A percentile compares a stretch with the other conserved stretches of the same genome.
Evolutionary conservation across 768 basidiomycete species (phyloP).

Genomic region (Serendipita sp.): DNA sequence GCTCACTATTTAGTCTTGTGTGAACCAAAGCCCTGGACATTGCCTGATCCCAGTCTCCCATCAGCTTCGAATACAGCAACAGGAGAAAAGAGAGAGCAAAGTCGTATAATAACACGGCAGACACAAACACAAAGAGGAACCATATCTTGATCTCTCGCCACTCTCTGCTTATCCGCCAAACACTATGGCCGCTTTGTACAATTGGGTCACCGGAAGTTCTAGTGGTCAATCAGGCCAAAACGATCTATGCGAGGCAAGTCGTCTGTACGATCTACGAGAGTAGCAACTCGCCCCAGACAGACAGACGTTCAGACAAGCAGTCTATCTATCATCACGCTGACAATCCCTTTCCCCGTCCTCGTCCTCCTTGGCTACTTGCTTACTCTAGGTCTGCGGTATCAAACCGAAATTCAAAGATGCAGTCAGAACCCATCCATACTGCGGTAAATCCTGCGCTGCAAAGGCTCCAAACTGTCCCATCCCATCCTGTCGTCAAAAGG

Average conservation of each 20-base stretch:
- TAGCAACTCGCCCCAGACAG: not conserved
- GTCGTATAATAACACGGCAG: too few relatives aligned
- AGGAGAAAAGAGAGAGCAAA: too few relatives aligned
- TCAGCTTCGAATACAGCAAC: too few relatives aligned
- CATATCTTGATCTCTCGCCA: too few relatives aligned
- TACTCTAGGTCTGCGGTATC: constrained; percentile 30
- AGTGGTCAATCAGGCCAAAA: not conserved
- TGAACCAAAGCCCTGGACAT: too few relatives aligned
- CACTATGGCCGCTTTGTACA: not conserved
- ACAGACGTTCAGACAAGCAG: not conserved
- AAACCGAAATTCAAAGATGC: constrained; percentile 38
- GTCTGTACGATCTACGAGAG: too few relatives aligned
- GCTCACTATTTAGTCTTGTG: too few relatives aligned
- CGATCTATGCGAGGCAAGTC: not conserved
- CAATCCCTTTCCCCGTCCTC: not conserved
- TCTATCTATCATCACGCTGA: not conserved
- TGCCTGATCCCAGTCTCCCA: too few relatives aligned
- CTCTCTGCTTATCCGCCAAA: too few relatives aligned
- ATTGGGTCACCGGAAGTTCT: not conserved
- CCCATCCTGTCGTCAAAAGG: not conserved
- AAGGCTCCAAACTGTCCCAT: constrained; percentile 21
- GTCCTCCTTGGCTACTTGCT: too few relatives aligned
- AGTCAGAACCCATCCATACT: constrained; percentile 31
- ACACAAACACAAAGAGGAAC: too few relatives aligned
- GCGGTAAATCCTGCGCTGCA: constrained; percentile 46